Evolutionary conservation across 2,329 filamentous ascomycete genomes (phyloP), one percentile per base, ranked within the genome.

Genomic region (Cladobotryum protrusum): DNA sequence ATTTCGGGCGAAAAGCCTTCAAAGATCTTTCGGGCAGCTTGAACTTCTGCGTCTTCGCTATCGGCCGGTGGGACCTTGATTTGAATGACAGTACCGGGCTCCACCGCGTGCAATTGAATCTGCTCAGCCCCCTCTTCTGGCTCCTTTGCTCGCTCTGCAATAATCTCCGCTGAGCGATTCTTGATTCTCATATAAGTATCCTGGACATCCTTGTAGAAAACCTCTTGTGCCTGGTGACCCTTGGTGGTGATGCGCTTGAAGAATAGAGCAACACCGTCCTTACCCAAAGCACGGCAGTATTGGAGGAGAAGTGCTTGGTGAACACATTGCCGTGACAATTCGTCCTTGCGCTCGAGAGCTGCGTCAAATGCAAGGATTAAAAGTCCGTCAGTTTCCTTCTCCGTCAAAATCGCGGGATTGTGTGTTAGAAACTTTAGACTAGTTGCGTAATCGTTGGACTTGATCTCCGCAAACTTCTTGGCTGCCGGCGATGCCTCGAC

Each of bases 81-180:
- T 64, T 88, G 87, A 66, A 99, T 96, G 54, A 87, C 85, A 3
- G 92, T 96, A 43, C 86, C 87, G 0, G 92, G 92, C 67, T 96
- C 90, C 11, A 99, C 91, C 13, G 93, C 92, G 65, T 99, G 93
- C 43, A 99, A 78, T 70, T 99, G 95, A 59, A 99, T 99, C 69
- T 96, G 92, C 72, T 99, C 93, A 9, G 95, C 86, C 17, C 86
- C 89, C 36, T 86, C 69, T 37, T 67, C 72, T 3, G 65, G 72
- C 48, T 78, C 75, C 55, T 72, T 73, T 14, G 74, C 75, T 53
- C 75, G 67, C 68, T 82, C 72, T 15, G 71, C 68, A 48, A 76
- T 68, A 56, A 96, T 85, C 67, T 95, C 88, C 6, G 78, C 76
- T 1, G 87, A 83, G 43, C 93, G 83, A 20, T 76, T 83, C 61